Conservation (phyloP, 345 rosid genomes). For the Ailanthus altissimus region DNA sequence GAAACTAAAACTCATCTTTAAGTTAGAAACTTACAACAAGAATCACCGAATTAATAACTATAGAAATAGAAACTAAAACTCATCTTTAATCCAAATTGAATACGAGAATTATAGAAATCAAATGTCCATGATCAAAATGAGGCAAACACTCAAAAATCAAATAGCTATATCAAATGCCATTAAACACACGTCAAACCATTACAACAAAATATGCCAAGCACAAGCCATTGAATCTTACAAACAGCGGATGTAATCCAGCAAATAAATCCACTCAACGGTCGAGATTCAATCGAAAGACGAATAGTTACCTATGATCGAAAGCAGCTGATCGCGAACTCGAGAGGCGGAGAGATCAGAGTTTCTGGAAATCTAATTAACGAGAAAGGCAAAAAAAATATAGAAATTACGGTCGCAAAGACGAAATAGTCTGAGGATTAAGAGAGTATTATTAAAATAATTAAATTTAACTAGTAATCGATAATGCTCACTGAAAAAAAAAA, state of each 20-base stretch:
- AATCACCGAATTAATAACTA: not conserved
- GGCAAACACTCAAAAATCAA: not conserved
- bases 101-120: not conserved
- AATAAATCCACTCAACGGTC: not conserved
- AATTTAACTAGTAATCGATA: not conserved
- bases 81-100: slow-evolving; percentile 5
- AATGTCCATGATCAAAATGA: not conserved
- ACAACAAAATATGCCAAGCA: not conserved
- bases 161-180: not conserved
- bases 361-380: not conserved
- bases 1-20: not conserved
- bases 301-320: slow-evolving; percentile 7
- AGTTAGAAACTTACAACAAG: not conserved
- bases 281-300: not conserved
- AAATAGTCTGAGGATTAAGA: not conserved
- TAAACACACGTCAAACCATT: not conserved
- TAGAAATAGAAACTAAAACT: not conserved
- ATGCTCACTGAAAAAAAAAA: not conserved
- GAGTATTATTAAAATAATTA: not conserved
- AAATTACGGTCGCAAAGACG: not conserved
- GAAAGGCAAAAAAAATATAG: not conserved
- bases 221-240: not conserved
- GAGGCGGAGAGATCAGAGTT: slow-evolving; percentile 15
- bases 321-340: not conserved
- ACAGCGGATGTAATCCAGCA: not conserved